Conservation (phyloP, 2,329 filamentous ascomycete genomes). For the Trichoderma gracile region DNA sequence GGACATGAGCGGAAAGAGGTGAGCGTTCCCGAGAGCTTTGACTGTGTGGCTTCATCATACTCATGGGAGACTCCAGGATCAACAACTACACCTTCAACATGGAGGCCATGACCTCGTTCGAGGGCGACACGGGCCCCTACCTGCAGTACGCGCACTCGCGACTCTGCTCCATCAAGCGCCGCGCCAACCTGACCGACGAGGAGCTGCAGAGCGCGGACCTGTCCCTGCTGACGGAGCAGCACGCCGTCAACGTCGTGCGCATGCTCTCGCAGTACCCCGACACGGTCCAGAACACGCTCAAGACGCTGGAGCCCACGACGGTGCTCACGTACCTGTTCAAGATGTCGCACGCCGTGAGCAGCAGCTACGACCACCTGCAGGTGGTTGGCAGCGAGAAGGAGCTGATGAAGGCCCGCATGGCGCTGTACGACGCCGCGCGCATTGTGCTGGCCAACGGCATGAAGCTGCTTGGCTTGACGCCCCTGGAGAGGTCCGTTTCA, state of each 20-base stretch:
- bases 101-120: constrained; percentile 79
- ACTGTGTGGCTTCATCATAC: background rate
- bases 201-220: constrained; percentile 66
- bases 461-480: constrained; percentile 74
- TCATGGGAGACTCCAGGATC: constrained; percentile 43
- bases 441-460: constrained; percentile 81
- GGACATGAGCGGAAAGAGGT: constrained; percentile 95
- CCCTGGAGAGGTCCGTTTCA: constrained; percentile 59
- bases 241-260: constrained; percentile 72
- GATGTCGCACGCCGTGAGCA: constrained; percentile 79
- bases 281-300: constrained; percentile 78
- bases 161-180: constrained; percentile 64
- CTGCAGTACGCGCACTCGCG: constrained; percentile 81
- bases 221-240: constrained; percentile 67
- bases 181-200: constrained; percentile 53
- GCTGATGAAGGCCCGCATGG: constrained; percentile 67
- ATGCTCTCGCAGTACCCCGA: constrained; percentile 84
- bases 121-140: constrained; percentile 83
- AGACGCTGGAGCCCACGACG: constrained; percentile 73
- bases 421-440: constrained; percentile 73
- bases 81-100: constrained; percentile 75
- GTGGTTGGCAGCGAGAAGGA: constrained; percentile 78
- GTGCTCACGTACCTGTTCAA: constrained; percentile 70
- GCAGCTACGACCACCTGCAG: constrained; percentile 78
- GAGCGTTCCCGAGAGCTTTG: constrained; percentile 33